Percentiles rank a stretch among this genome's conserved stretches.
These are phyloP conservation scores for Zizania palustris DNA, from an alignment of 202 grass and related monocot genomes.

Conservation along the genomic window DNA sequence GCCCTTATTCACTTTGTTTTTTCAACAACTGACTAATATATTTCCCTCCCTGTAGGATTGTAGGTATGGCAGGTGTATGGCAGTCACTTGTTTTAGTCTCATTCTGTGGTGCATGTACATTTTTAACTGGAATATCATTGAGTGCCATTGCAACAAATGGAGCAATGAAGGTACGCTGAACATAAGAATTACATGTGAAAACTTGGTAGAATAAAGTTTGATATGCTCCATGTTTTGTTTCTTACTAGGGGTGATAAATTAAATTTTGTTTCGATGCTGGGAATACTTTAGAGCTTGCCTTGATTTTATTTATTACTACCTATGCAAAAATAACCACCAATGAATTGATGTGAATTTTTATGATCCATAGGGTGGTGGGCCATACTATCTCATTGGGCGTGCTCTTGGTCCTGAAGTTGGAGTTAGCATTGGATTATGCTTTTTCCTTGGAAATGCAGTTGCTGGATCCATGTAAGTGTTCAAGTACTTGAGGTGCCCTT, in stretches of 20 bases:
- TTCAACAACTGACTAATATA: constrained; percentile 23
- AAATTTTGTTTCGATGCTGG: not conserved
- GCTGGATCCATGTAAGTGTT: constrained; percentile 93
- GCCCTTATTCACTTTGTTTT: not conserved
- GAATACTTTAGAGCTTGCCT: constrained; percentile 25
- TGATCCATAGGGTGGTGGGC: constrained; percentile 82
- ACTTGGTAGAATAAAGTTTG: constrained; percentile 17
- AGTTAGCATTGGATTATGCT: constrained; percentile 99
- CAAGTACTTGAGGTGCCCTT: constrained; percentile 17
- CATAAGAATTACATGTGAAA: constrained; percentile 7
- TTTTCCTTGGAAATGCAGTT: constrained; percentile 98
- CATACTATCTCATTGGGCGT: constrained; percentile 99
- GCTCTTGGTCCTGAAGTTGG: constrained; percentile 99
- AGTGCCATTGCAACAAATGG: constrained; percentile 99
- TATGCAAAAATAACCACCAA: constrained; percentile 9
- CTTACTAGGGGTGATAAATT: not conserved
- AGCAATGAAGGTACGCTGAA: constrained; percentile 89
- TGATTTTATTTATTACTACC: constrained; percentile 11
- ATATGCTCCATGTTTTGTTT: not conserved
- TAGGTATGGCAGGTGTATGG: constrained; percentile 94
- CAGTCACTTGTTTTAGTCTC: constrained; percentile 84
- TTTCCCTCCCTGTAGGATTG: constrained; percentile 82
- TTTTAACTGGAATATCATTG: constrained; percentile 92
- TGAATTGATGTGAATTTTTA: constrained; percentile 30
- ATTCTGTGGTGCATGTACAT: constrained; percentile 91